These are phyloP conservation scores for Papiliotrema fonsecae DNA, from an alignment of 1,284 basidiomycete genomes.

Conservation along the genomic window DNA sequence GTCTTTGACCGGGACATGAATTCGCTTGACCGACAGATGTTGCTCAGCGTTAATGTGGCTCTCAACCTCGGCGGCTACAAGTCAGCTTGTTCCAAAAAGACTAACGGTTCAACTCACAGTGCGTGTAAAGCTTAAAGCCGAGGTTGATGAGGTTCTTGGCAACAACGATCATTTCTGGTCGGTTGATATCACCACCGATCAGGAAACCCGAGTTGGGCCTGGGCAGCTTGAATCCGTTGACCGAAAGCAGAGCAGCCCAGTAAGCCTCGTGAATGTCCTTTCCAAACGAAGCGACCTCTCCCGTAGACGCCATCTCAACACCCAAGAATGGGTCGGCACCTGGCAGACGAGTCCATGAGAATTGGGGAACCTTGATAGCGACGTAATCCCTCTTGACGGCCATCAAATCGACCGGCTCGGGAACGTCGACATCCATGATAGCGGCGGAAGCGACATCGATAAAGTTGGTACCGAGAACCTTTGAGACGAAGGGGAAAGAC, in stretches of 20 bases:
- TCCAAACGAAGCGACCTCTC: constrained; percentile 97
- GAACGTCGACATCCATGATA: constrained; percentile 81
- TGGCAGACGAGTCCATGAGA: constrained; percentile 91
- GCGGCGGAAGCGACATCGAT: constrained; percentile 91
- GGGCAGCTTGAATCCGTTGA: constrained; percentile 64
- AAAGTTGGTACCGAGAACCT: constrained; percentile 95
- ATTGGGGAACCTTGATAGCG: constrained; percentile 96
- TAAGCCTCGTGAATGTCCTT: constrained; percentile 93
- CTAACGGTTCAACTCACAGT: constrained; percentile 14
- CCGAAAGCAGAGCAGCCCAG: constrained; percentile 85
- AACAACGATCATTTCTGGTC: constrained; percentile 67
- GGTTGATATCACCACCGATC: constrained; percentile 74
- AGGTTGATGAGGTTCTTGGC: constrained; percentile 94
- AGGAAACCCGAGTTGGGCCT: constrained; percentile 53
- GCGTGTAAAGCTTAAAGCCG: constrained; percentile 81
- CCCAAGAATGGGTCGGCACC: constrained; percentile 87
- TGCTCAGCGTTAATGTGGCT: constrained; percentile 75
- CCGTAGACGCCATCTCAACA: constrained; percentile 95
- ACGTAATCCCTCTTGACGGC: constrained; percentile 83
- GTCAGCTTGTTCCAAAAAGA: background rate
- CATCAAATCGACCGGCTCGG: constrained; percentile 93
- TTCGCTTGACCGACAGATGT: constrained; percentile 70
- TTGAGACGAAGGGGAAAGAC: constrained; percentile 98
- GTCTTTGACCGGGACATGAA: constrained; percentile 95
- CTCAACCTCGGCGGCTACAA: constrained; percentile 82